Evolutionary conservation across 2,329 filamentous ascomycete species (phyloP).

Genomic region (Scedosporium aurantiacum): DNA sequence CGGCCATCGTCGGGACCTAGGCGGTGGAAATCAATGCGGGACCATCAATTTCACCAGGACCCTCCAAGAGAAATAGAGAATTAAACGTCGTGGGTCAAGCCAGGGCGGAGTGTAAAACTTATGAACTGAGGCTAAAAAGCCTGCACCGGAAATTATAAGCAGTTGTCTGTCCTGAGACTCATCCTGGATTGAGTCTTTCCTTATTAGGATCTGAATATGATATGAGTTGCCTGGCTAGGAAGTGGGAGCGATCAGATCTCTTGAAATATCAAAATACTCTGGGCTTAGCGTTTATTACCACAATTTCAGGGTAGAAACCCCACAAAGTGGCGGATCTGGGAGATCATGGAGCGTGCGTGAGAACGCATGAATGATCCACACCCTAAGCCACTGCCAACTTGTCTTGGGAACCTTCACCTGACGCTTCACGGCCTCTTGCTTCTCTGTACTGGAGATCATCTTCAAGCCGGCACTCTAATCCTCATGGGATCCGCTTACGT

Average conservation of each 20-base stretch:
- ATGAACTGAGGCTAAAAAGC: not conserved
- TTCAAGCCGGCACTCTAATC: not conserved
- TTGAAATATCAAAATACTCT: not conserved
- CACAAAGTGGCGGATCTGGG: not conserved
- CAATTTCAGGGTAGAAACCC: not conserved
- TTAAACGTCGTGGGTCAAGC: too few species aligned
- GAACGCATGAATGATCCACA: not conserved
- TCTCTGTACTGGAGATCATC: not conserved
- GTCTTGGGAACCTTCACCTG: not conserved
- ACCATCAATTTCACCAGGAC: not conserved
- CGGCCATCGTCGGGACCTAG: too few species aligned
- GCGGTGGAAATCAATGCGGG: too few species aligned
- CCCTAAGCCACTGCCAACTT: not conserved
- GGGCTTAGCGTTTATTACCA: too few species aligned
- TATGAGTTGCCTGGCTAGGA: not conserved
- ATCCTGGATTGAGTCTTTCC: not conserved
- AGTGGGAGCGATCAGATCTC: not conserved
- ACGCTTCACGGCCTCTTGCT: not conserved
- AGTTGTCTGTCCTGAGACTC: not conserved
- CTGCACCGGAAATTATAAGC: not conserved
- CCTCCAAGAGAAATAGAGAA: not conserved
- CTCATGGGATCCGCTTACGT: not conserved
- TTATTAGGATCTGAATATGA: not conserved
- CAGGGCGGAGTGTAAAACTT: not conserved
- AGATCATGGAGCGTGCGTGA: slow-evolving; percentile 1